phyloP scores from a whole-genome alignment of 2,329 filamentous ascomycete genomes.

The Colletotrichum melonis region DNA sequence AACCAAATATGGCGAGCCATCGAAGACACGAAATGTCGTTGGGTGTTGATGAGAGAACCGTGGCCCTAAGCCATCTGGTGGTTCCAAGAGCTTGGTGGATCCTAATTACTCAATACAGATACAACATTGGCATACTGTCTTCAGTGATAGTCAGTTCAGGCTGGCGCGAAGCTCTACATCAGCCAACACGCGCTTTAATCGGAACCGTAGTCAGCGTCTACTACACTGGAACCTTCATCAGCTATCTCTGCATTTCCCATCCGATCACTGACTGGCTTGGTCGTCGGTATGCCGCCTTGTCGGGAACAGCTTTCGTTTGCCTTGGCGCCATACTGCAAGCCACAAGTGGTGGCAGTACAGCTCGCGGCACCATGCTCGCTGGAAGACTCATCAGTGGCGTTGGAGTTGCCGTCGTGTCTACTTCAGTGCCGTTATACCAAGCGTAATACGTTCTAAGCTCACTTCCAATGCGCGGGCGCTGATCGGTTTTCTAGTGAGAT shows the following conservation, averaged over 20 bases:
- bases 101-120: slow-evolving; percentile 46
- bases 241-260: slow-evolving; percentile 66
- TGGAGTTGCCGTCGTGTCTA: slow-evolving; percentile 66
- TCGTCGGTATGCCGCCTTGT: slow-evolving; percentile 61
- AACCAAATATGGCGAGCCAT: not conserved
- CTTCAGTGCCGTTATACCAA: slow-evolving; percentile 68
- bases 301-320: slow-evolving; percentile 57
- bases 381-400: slow-evolving; percentile 64
- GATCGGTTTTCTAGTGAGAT: slow-evolving; percentile 57
- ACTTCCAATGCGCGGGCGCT: not conserved
- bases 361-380: slow-evolving; percentile 59
- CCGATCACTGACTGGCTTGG: slow-evolving; percentile 62
- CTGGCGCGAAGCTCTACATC: slow-evolving; percentile 58
- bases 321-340: slow-evolving; percentile 62
- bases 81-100: not conserved
- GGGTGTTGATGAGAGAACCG: not conserved
- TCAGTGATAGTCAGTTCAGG: slow-evolving; percentile 67
- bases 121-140: slow-evolving; percentile 68
- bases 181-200: slow-evolving; percentile 53
- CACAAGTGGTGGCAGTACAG: slow-evolving; percentile 51
- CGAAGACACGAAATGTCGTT: not conserved
- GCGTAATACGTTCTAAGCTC: slow-evolving; percentile 48
- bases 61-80: not conserved
- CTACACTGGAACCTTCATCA: slow-evolving; percentile 66
- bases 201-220: slow-evolving; percentile 68